Percentiles rank a stretch among this genome's conserved stretches.
Conservation (phyloP, 371 early-diverging fungal species). For the Mortierella sp. region DNA sequence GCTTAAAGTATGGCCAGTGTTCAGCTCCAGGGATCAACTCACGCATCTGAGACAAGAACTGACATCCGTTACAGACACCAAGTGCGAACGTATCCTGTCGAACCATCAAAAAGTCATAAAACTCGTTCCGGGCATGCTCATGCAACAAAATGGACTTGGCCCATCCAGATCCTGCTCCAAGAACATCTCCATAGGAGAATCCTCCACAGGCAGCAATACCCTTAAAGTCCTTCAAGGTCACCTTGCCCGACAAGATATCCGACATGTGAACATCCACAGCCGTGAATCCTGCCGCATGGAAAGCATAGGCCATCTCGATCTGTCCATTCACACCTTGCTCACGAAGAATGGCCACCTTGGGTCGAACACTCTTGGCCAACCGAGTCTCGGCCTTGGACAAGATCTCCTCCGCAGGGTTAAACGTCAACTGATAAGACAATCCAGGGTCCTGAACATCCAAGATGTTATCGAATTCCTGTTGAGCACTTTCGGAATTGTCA, state of each 20-base stretch:
- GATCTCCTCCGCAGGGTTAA: conserved; percentile 71
- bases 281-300: conserved; percentile 91
- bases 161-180: conserved; percentile 98
- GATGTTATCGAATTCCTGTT: conserved; percentile 82
- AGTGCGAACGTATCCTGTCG: conserved; percentile 92
- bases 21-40: conserved; percentile 85
- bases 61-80: conserved; percentile 98
- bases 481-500: conserved; percentile 90
- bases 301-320: conserved; percentile 93
- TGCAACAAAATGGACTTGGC: conserved; percentile 90
- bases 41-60: conserved; percentile 89
- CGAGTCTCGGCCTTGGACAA: conserved; percentile 17
- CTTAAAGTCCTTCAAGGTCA: conserved; percentile 74
- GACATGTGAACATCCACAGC: conserved; percentile 98
- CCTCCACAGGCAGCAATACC: conserved; percentile 97
- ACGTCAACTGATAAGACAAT: conserved; percentile 79
- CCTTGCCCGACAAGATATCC: conserved; percentile 83
- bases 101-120: conserved; percentile 79
- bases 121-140: conserved; percentile 74
- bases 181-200: conserved; percentile 97
- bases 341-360: conserved; percentile 92
- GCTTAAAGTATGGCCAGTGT: conserved; percentile 91
- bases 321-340: conserved; percentile 98
- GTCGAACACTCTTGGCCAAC: conserved; percentile 56
- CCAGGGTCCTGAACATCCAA: conserved; percentile 81